These are phyloP conservation scores for Ballota nigra DNA, from an alignment of 257 asterid species.

Conservation along the genomic window DNA sequence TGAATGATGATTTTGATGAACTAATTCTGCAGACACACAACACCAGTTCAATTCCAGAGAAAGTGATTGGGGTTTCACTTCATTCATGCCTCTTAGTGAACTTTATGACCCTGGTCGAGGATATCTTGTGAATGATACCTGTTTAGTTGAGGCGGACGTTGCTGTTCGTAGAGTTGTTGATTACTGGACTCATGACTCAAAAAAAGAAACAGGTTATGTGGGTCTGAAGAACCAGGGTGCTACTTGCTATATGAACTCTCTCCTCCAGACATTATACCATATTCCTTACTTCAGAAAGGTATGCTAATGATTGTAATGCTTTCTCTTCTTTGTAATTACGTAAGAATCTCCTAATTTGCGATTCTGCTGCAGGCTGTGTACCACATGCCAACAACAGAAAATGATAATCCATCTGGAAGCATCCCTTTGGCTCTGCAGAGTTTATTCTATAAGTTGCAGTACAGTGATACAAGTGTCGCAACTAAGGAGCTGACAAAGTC, in stretches of 20 bases:
- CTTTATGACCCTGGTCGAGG: slow-evolving; percentile 62
- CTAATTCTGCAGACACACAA: slow-evolving; percentile 56
- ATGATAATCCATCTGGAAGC: slow-evolving; percentile 78
- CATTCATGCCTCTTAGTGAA: slow-evolving; percentile 71
- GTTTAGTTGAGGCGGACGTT: slow-evolving; percentile 63
- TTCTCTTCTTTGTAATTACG: not conserved
- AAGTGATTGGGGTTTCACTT: slow-evolving; percentile 76
- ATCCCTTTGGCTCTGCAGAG: slow-evolving; percentile 87
- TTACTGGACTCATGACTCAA: slow-evolving; percentile 67
- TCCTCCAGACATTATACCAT: slow-evolving; percentile 70
- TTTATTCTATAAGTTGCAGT: slow-evolving; percentile 82
- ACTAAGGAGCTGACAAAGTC: slow-evolving; percentile 86
- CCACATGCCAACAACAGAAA: slow-evolving; percentile 90
- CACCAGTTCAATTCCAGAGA: slow-evolving; percentile 66
- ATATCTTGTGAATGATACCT: slow-evolving; percentile 57
- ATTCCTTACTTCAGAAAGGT: slow-evolving; percentile 69
- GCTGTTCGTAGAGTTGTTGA: slow-evolving; percentile 61
- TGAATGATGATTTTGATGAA: slow-evolving; percentile 22
- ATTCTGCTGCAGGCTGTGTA: slow-evolving; percentile 63
- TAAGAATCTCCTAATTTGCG: slow-evolving; percentile 19
- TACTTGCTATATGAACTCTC: slow-evolving; percentile 76
- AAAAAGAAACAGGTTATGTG: slow-evolving; percentile 68
- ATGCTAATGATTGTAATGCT: not conserved
- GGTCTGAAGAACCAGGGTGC: slow-evolving; percentile 79
- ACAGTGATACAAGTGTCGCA: slow-evolving; percentile 74